Base-by-base conservation (phyloP, 2,329 filamentous ascomycete genomes). In the Cryoendolithus antarcticus region DNA sequence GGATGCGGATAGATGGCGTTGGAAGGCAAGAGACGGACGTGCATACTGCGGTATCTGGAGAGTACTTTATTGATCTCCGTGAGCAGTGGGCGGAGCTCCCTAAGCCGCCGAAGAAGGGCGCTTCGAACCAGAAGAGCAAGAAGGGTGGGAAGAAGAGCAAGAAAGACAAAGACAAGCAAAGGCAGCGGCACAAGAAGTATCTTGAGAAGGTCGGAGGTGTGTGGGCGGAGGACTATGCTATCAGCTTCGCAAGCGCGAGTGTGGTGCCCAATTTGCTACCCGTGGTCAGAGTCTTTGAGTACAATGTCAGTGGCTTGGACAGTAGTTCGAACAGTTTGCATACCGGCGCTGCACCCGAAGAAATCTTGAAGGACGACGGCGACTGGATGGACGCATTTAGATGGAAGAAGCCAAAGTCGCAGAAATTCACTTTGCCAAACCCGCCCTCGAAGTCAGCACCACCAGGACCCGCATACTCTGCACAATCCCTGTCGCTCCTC, bases 241-340 rank as follows among this genome's bases (percentile, higher is more conserved):
- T 93, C 4, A 80, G 83, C 0, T 66, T 91, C 19, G 80, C 96
- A 40, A 75, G 80, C 34, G 84, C 89, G 0, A 96, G 88, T 55
- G 68, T 98, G 30, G 84, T 96, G 6, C 91, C 89, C 5, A 95
- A 91, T 55, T 93, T 86, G 60, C 91, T 88, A 47, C 91, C 89
- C 0, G 86, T 83, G 1, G 62, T 95, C 27, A 48, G 53, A 24
- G 72, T 98, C n/a, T 69, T 89, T 47, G 85, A 94, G 54, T 98
- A 96, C 67, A 96, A 98, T 57, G 85, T 85, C 39, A 83, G 71
- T 0, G 85, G 86, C 0, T 58, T 94, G 3, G 81, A 86, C 29
- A 19, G 15, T 19, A 19, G 15, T 5, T 19, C 15, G 15, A 19
- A 19, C 15, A 19, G 15, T 19, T 19, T 19, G 15, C 15, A 19